Evolutionary conservation across 768 basidiomycete genomes (phyloP), one percentile per base, ranked within the genome.

Genomic region (Lyophyllum decastes): DNA sequence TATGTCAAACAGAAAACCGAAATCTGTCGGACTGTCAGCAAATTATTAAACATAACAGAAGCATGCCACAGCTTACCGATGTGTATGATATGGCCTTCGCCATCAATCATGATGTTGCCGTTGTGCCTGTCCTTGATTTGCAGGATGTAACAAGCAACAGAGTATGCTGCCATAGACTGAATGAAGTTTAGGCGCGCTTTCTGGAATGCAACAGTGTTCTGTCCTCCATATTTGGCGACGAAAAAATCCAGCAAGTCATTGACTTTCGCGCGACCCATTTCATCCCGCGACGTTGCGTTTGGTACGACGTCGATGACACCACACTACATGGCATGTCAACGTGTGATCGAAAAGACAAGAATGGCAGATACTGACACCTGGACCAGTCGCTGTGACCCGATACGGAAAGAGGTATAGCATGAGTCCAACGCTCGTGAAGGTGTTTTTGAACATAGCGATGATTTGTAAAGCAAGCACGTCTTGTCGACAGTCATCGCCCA

Each of bases 81-180:
- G 70, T 99, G 97, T 4, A 98, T 84, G 57, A 99, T 96, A 69
- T 98, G 95, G 0, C 97, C 97, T 58, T 95, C 92, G 2, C 90
- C 94, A 69, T 98, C 97, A 58, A 99, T 95, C 96, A 99, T 98
- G 69, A 99, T 98, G 70, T 99, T 99, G 26, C 97, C 97, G 67
- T 99, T 99, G 72, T 99, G 97, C 38, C 97, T 78, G 69, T 99
- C 97, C 76, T 99, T 99, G 77, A 99, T 95, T 72, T 99, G 97
- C 44, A 98, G 74, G 63, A 99, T 94, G 71, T 97, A 98, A 71
- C 96, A 98, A 8, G 95, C 94, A 24, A 98, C 89, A 30, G 96
- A 98, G 72, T 99, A 99, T 10, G 95, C 97, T 0, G 97, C 96
- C 97, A 98, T 99, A 2, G 94, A 96, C 69, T 97, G 95, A 56